phyloP scores from a whole-genome alignment of 495 filamentous ascomycete genomes.

The Xanthoparmelia taractica region DNA sequence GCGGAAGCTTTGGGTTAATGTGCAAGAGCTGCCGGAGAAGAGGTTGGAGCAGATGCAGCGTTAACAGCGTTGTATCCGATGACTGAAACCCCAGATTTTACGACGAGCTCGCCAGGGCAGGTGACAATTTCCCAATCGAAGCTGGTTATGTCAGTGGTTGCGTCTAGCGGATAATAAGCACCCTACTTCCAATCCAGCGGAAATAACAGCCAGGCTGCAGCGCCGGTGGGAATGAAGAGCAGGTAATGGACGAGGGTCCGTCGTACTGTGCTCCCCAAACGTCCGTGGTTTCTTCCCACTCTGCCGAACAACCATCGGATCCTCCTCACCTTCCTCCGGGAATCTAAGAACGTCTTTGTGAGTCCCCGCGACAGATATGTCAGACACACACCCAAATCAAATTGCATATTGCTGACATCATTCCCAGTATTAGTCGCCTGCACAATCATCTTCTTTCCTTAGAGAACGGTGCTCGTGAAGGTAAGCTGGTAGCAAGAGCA shows the following conservation, averaged over 20 bases:
- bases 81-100: conserved; percentile 44
- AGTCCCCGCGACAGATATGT: neutral
- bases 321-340: conserved; percentile 60
- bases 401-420: conserved; percentile 52
- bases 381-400: conserved; percentile 49
- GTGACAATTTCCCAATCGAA: conserved; percentile 50
- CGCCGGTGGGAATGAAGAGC: conserved; percentile 46
- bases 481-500: conserved; percentile 62
- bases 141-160: conserved; percentile 2
- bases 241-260: conserved; percentile 46
- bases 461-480: conserved; percentile 50
- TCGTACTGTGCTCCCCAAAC: conserved; percentile 59
- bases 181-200: conserved; percentile 61
- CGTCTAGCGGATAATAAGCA: conserved; percentile 22
- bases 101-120: conserved; percentile 52
- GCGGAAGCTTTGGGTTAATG: neutral
- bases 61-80: conserved; percentile 1
- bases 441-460: conserved; percentile 57
- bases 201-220: conserved; percentile 59
- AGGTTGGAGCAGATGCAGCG: conserved; percentile 28
- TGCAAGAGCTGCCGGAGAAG: neutral
- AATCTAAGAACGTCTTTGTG: conserved; percentile 33
- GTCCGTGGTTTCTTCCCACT: conserved; percentile 50
- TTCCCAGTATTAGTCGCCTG: conserved; percentile 61
- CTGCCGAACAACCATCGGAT: conserved; percentile 55